Evolutionary conservation across 345 rosid genomes (phyloP).

Genomic region (Eucalyptus regnans): DNA sequence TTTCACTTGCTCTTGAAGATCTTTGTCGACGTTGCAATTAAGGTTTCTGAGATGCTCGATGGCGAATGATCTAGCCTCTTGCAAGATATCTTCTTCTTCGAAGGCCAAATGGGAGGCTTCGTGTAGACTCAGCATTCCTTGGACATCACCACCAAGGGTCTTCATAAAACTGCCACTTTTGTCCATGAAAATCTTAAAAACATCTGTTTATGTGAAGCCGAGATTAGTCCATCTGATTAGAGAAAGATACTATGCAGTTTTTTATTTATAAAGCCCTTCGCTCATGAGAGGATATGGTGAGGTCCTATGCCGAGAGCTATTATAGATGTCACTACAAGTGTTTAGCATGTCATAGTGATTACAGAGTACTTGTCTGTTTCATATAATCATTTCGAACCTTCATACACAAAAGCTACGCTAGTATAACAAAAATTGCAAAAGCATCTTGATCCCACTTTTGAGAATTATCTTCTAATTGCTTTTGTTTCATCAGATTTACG

Average conservation of each 20-base stretch:
- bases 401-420: not conserved
- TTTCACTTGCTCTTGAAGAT: not conserved
- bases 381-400: not conserved
- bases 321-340: not conserved
- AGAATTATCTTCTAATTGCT: not conserved
- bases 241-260: not conserved
- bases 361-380: not conserved
- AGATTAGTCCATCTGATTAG: not conserved
- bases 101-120: conserved; percentile 15
- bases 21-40: not conserved
- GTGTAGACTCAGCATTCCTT: conserved; percentile 18
- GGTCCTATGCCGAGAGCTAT: not conserved
- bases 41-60: not conserved
- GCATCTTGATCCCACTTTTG: not conserved
- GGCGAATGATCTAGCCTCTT: not conserved
- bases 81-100: conserved; percentile 22
- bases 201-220: not conserved
- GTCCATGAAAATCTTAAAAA: conserved; percentile 10
- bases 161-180: not conserved
- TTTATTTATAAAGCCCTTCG: too few relatives aligned
- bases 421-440: not conserved
- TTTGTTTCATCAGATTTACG: not conserved
- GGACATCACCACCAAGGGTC: not conserved
- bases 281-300: not conserved
- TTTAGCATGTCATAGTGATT: not conserved